Base-by-base conservation (phyloP, 192 early-diverging fungal genomes). In the Rhizophlyctis rosea region DNA sequence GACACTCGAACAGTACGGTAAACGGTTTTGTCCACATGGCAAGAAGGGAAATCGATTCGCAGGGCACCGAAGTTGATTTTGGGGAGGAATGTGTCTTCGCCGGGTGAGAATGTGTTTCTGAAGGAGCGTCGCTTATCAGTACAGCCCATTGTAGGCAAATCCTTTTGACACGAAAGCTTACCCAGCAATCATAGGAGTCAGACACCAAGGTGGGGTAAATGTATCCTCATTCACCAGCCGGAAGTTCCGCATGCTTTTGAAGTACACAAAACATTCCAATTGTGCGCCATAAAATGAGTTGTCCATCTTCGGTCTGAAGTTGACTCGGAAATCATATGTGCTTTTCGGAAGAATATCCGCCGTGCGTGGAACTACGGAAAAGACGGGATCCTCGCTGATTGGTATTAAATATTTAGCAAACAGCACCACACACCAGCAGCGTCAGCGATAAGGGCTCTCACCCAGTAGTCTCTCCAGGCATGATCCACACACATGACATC, bases 191-290 rank as follows among this genome's bases (percentile, higher is more conserved):
- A 68, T 68, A 23, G 76, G 76, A 25, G 79, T 82, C 7, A 83
- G 58, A 57, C 81, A 83, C 79, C 79, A 83, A 4, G 81, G 77
- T 7, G 81, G 81, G 18, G 81, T 83, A 50, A 83, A 83, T 13
- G 79, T 83, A 31, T 82, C 76, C 49, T 82, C 70, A 50, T 78
- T 80, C 7, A 83, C 81, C 5, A 83, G 67, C 27, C 81, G 59
- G 48, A 83, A 83, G 59, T 82, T 83, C 13, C 81, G 35, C 81
- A 83, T 83, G 62, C 71, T 76, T 53, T 83, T 83, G 68, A 76
- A 83, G 44, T 82, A 83, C 5, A 76, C 71, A 70, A 77, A 83
- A 59, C 81, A 83, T 54, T 83, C 81, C 23, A 83, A 62, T 39
- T 83, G 76, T 32, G 60, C 57, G 23, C 79, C 77, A 51, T 81